A percentile compares a stretch with the other conserved stretches of the same genome.
phyloP scores from a whole-genome alignment of 768 basidiomycete species.

The Roridomyces roridus region DNA sequence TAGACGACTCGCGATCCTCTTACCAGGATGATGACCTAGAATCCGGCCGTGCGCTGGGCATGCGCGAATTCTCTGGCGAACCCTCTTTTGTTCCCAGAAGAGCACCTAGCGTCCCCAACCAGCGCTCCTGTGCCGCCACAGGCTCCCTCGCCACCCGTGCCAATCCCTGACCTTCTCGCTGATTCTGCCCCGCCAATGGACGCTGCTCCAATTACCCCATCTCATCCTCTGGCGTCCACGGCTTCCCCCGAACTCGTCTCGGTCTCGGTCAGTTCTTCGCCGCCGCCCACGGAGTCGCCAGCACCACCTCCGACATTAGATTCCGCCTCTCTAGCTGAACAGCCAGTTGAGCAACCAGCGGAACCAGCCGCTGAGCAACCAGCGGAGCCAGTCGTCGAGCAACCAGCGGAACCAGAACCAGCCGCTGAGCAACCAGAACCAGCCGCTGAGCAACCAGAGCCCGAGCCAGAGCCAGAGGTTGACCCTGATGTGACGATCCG shows the following conservation, averaged over 20 bases:
- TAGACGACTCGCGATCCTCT: conserved; percentile 50
- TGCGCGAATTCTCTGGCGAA: conserved; percentile 41
- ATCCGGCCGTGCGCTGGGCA: conserved; percentile 47
- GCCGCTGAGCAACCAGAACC: no score
- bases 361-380: no score
- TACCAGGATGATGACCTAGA: conserved; percentile 59
- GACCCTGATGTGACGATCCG: conserved; percentile 56
- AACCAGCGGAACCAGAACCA: conserved; percentile 23
- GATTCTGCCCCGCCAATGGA: conserved; percentile 47
- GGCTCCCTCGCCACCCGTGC: conserved; percentile 29
- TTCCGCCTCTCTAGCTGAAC: background rate
- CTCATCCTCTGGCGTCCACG: conserved; percentile 19
- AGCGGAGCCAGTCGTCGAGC: conserved; percentile 6
- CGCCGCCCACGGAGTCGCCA: conserved; percentile 4
- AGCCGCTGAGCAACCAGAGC: no score
- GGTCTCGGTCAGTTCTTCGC: background rate
- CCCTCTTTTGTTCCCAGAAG: conserved; percentile 29
- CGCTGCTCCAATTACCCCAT: conserved; percentile 43
- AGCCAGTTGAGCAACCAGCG: conserved; percentile 10
- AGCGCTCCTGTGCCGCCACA: conserved; percentile 18
- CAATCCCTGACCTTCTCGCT: conserved; percentile 57
- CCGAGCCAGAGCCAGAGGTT: conserved; percentile 16
- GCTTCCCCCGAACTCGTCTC: conserved; percentile 9
- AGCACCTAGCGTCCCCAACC: conserved; percentile 7
- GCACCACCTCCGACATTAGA: background rate